Base-by-base conservation (phyloP, 495 filamentous ascomycete genomes). In the Letharia columbiana region DNA sequence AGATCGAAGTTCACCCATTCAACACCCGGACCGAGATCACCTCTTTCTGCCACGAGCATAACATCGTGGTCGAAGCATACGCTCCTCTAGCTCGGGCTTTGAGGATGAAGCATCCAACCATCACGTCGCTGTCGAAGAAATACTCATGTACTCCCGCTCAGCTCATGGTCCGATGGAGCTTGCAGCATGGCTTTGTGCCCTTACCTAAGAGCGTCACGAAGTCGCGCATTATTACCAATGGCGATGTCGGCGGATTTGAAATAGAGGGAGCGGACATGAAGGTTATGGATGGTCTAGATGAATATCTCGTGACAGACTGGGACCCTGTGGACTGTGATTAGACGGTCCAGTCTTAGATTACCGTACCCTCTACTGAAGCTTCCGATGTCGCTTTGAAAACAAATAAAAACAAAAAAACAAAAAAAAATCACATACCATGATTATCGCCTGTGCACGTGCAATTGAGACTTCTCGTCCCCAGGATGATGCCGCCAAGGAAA, bases 171-270 rank as follows among this genome's bases (percentile, higher is more conserved):
- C 75, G 85, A 37, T 88, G 87, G 87, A 85, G 84, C 67, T 71
- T 88, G 74, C 80, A 92, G 77, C 83, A 87, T 74, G 87, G 85
- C 2, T 83, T 84, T 58, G 79, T 91, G 23, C 87, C 89, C 40
- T 81, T 94, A 35, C 89, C 90, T 7, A 93, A 93, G 78, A 91
- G 87, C 47, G 87, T 86, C 0, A 91, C 83, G 0, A 76, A 80
- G 4, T 78, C 76, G 35, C 77, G 90, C 18, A 93, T 94, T 67
- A 54, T 63, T 47, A 84, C 86, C 69, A 93, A 75, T 66, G 73
- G 65, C 33, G 49, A 93, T 70, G 79, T 84, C 0, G 75, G 84
- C 13, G 76, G 92, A 0, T 93, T 83, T 74, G 87, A 87, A 71
- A 93, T 94, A 74, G 82, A 66, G 10, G 60, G 58, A 41, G 56